Percentiles rank a stretch among this genome's conserved stretches.
These are phyloP conservation scores for Coemansia sp. DNA, from an alignment of 192 early-diverging fungal genomes.

Conservation along the genomic window DNA sequence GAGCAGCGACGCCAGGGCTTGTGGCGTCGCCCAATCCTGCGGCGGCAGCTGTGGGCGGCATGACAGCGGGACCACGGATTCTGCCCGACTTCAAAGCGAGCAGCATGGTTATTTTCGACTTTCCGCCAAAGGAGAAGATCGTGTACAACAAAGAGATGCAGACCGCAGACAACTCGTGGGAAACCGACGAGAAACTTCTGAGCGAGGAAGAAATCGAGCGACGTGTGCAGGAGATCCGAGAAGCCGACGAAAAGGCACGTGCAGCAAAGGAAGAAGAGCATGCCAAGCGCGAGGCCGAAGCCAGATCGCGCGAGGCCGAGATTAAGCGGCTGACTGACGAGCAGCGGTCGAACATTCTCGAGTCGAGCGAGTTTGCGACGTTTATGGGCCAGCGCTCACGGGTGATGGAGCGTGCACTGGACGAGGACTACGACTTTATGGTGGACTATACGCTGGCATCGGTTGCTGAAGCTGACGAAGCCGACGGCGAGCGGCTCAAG, in stretches of 20 bases:
- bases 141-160: conserved; percentile 90
- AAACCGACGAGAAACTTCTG: conserved; percentile 30
- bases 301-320: conserved; percentile 59
- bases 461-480: conserved; percentile 55
- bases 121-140: conserved; percentile 82
- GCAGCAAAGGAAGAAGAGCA: conserved; percentile 35
- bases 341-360: conserved; percentile 74
- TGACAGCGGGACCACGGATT: not conserved
- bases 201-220: conserved; percentile 46
- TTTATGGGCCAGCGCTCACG: conserved; percentile 89
- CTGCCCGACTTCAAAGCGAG: conserved; percentile 68
- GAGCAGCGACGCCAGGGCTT: conserved; percentile 14
- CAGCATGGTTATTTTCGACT: conserved; percentile 80
- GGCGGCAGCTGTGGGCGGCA: conserved; percentile 2
- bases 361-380: conserved; percentile 72
- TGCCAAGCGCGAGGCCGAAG: conserved; percentile 64
- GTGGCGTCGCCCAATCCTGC: conserved; percentile 6
- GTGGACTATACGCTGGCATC: conserved; percentile 83
- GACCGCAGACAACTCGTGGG: conserved; percentile 55
- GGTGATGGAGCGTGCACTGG: conserved; percentile 86
- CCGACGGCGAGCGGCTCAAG: conserved; percentile 69
- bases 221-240: conserved; percentile 47
- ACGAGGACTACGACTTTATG: conserved; percentile 87
- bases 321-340: conserved; percentile 77
- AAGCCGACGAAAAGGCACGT: conserved; percentile 44